Evolutionary conservation across 2,329 filamentous ascomycete genomes (phyloP).

Genomic region (Emergomyces orientalis): DNA sequence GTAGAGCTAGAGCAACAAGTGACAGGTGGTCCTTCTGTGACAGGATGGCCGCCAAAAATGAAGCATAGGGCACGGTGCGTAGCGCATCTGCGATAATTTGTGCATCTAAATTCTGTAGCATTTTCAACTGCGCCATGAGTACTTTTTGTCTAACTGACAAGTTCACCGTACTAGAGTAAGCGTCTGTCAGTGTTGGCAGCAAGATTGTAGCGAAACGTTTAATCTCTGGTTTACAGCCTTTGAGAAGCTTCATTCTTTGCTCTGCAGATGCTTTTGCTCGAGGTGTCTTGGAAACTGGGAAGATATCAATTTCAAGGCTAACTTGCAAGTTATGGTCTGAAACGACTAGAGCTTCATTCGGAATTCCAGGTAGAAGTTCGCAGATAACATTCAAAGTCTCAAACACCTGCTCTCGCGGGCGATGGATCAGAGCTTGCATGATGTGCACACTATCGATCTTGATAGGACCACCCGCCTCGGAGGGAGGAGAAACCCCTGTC

Average conservation of each 20-base stretch:
- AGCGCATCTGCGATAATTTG: conserved; percentile 77
- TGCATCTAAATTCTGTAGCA: conserved; percentile 89
- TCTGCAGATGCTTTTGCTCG: conserved; percentile 52
- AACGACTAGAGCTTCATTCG: conserved; percentile 46
- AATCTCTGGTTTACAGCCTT: conserved; percentile 75
- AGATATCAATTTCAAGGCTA: conserved; percentile 40
- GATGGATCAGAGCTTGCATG: conserved; percentile 96
- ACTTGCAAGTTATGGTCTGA: conserved; percentile 40
- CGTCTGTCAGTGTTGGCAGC: conserved; percentile 89
- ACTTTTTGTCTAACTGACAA: conserved; percentile 91
- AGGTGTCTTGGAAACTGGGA: conserved; percentile 21
- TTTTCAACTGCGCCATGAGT: conserved; percentile 89
- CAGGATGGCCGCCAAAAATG: conserved; percentile 86
- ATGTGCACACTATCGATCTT: conserved; percentile 95
- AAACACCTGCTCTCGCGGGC: conserved; percentile 89
- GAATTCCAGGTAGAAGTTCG: conserved; percentile 74
- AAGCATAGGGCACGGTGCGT: conserved; percentile 83
- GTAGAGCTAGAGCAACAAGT: conserved; percentile 75
- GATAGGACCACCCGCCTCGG: conserved; percentile 54
- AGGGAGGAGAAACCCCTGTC: conserved; percentile 86
- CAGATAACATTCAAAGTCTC: conserved; percentile 97
- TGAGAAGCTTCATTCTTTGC: conserved; percentile 70
- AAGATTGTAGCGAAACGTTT: conserved; percentile 88
- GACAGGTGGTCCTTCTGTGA: conserved; percentile 89
- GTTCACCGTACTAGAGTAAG: conserved; percentile 96